These are phyloP conservation scores for Condylostoma magnum DNA, from an alignment of 169 alveolate genomes.

Conservation along the genomic window DNA sequence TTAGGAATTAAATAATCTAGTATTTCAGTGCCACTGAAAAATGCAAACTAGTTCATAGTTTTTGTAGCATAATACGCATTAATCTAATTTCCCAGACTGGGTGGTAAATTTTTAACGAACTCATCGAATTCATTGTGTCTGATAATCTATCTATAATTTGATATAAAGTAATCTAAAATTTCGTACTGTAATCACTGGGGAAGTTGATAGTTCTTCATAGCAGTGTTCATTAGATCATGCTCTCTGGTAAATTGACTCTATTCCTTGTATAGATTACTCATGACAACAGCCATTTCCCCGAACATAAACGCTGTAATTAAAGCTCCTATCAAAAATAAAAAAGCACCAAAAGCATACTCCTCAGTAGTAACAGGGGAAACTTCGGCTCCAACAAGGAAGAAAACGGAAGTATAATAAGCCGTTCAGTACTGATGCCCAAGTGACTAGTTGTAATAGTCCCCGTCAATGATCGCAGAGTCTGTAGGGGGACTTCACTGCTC, in stretches of 20 bases:
- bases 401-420: not conserved
- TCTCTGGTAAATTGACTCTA: not conserved
- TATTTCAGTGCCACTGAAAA: not conserved
- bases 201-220: slow-evolving; percentile 7
- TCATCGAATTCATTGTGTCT: not conserved
- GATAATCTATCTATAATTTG: not conserved
- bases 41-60: not conserved
- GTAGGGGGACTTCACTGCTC: slow-evolving; percentile 14
- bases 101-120: not conserved
- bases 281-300: slow-evolving; percentile 13
- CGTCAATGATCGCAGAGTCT: not conserved
- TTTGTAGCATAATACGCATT: not conserved
- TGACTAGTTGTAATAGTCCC: not conserved
- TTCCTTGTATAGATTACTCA: not conserved
- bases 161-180: not conserved
- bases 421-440: not conserved
- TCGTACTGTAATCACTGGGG: not conserved
- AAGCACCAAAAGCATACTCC: not conserved
- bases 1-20: not conserved
- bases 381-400: not conserved
- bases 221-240: not conserved
- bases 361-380: not conserved
- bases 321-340: slow-evolving; percentile 6
- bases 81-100: not conserved
- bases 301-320: slow-evolving; percentile 3